Evolutionary conservation across 1,284 basidiomycete genomes (phyloP), one percentile per base, ranked within the genome.

Genomic region (Cerioporus squamosus): DNA sequence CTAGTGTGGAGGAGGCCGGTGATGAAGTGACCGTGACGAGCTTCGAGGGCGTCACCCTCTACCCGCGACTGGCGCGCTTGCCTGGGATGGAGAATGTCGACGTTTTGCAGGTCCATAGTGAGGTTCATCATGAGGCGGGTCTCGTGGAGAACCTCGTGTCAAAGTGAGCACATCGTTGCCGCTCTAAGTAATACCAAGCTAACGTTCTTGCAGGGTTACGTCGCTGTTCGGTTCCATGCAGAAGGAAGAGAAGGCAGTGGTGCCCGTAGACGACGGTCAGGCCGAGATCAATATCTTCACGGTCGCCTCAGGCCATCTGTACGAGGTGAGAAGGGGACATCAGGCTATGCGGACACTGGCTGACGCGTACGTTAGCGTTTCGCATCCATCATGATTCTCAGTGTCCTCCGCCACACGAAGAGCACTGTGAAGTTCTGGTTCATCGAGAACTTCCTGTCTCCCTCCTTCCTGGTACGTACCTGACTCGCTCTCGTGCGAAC

Each of bases 241-340:
- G 57, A 36, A 52, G 36, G 57, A 57, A 43, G 55, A 46, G 45
- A 57, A 43, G 36, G 64, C 66, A 6, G 45, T 66, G 3, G 60
- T 70, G 1, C 66, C 71, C 0, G 69, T 71, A 20, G 64, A 59
- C 22, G 71, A 79, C 45, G 72, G 74, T 36, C 87, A 89, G 63
- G 95, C 95, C 6, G 93, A 96, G 43, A 97, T 99, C 77, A 99
- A 99, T 71, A 97, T 99, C 67, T 99, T 99, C 76, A 99, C 97
- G 0, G 95, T 99, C 23, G 97, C 97, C 14, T 97, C 95, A 5
- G 97, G 97, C 0, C 79, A 98, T 51, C 80, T 99, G 5, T 99
- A 99, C 69, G 97, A 99, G 85, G 94, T 93, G 57, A 50, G 44
- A 36, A 17, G 8, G 6, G 17, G n/a, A 43, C 40, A 7, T 18